These are phyloP conservation scores for Kodamaea fungicola DNA, from an alignment of 1,139 yeast species.

Conservation along the genomic window DNA sequence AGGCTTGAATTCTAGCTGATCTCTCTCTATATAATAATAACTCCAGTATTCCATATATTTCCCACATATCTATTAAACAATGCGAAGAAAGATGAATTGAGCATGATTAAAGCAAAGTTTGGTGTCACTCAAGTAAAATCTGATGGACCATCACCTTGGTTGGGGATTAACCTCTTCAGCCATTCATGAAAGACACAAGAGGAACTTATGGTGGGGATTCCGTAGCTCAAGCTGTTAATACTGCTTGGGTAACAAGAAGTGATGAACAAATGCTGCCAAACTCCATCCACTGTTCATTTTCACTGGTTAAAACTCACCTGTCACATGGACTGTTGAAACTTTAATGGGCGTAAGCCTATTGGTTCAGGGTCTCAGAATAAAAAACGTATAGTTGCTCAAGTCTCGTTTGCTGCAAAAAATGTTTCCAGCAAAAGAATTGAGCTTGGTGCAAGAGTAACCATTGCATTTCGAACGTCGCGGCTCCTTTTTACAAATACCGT, in stretches of 20 bases:
- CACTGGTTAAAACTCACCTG: constrained; percentile 30
- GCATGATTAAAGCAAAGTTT: constrained; percentile 21
- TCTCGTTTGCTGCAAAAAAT: constrained; percentile 34
- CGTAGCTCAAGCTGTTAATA: constrained; percentile 28
- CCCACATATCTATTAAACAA: too few species aligned
- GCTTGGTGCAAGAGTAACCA: constrained; percentile 22
- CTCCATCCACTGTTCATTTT: constrained; percentile 39
- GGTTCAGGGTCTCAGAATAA: constrained; percentile 36
- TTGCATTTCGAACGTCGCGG: constrained; percentile 29
- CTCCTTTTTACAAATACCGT: constrained; percentile 29
- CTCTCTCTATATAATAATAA: too few species aligned
- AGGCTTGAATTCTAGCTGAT: too few species aligned
- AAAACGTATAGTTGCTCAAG: constrained; percentile 30
- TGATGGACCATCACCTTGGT: constrained; percentile 12
- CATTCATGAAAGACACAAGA: constrained; percentile 26
- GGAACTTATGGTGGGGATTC: constrained; percentile 46
- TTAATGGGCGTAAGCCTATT: constrained; percentile 32
- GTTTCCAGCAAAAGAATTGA: constrained; percentile 13
- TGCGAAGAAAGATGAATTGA: too few species aligned
- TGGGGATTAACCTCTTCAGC: constrained; percentile 38
- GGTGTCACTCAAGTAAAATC: constrained; percentile 11
- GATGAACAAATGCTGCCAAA: constrained; percentile 32
- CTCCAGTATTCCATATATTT: too few species aligned
- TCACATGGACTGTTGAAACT: constrained; percentile 34
- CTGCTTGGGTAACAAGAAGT: constrained; percentile 33